Conservation (phyloP, 192 early-diverging fungal genomes). For the Entrophospora sp. region DNA sequence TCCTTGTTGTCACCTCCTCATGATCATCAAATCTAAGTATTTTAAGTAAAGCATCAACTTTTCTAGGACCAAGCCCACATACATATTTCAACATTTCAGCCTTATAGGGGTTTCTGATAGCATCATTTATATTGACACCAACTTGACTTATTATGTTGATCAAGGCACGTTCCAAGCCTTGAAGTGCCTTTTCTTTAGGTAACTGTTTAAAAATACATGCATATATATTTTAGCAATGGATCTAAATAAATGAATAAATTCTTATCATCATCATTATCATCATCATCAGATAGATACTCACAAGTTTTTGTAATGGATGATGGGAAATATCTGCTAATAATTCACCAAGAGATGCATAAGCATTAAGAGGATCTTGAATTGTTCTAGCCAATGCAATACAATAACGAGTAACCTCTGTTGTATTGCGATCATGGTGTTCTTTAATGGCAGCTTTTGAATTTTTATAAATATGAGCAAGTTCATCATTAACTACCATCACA, state of each 20-base stretch:
- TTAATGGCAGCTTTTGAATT: conserved; percentile 32
- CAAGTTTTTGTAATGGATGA: conserved; percentile 67
- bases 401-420: conserved; percentile 62
- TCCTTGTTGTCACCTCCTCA: neutral
- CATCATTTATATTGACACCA: conserved; percentile 88
- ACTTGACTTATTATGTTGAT: conserved; percentile 76
- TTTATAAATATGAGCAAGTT: conserved; percentile 78
- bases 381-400: conserved; percentile 75
- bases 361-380: conserved; percentile 75
- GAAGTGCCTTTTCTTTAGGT: conserved; percentile 55
- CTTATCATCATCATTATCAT: too few species aligned
- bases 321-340: conserved; percentile 46
- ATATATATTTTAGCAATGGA: neutral
- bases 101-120: conserved; percentile 55
- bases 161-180: conserved; percentile 71
- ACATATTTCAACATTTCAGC: conserved; percentile 77
- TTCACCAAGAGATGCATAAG: conserved; percentile 61
- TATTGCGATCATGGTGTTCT: conserved; percentile 56
- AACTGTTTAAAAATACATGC: conserved; percentile 21
- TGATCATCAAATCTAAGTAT: neutral
- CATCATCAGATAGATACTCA: too few species aligned
- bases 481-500: conserved; percentile 78
- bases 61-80: conserved; percentile 87
- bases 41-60: conserved; percentile 61
- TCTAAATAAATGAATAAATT: neutral